These are phyloP conservation scores for Geotrichum siamense DNA, from an alignment of 1,139 yeast genomes.

Conservation along the genomic window DNA sequence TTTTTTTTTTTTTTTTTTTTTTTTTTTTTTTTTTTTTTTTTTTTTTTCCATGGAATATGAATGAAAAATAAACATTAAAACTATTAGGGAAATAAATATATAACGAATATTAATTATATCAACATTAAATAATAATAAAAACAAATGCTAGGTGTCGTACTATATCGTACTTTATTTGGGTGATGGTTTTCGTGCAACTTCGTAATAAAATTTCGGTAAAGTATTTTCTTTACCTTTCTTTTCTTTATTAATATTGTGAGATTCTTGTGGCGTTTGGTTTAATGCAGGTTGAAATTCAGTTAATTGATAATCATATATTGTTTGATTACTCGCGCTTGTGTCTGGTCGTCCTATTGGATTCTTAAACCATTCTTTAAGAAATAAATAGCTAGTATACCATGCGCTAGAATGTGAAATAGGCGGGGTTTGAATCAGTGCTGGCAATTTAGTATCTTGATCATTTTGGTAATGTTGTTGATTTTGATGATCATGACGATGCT, in stretches of 20 bases:
- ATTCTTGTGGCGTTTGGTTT: neutral
- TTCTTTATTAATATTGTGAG: no score
- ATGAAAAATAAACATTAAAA: no score
- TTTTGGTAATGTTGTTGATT: no score
- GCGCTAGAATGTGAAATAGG: neutral
- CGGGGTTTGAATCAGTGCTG: neutral
- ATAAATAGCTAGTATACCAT: neutral
- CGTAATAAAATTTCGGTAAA: neutral
- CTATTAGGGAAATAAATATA: no score
- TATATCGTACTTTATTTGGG: no score
- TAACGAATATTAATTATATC: no score
- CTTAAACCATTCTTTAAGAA: constrained; percentile 9
- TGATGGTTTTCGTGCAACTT: neutral
- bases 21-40: no score
- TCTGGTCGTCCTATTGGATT: constrained; percentile 13
- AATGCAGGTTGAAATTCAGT: neutral
- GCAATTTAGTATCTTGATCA: neutral
- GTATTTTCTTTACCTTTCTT: neutral
- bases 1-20: no score
- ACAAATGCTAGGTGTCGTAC: no score
- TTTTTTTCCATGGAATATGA: no score
- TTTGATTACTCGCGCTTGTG: constrained; percentile 10
- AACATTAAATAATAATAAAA: no score
- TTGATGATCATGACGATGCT: no score
- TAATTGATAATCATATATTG: constrained; percentile 2